These are phyloP conservation scores for Quercus engelmannii DNA, from an alignment of 306 rosid species.

Conservation along the genomic window DNA sequence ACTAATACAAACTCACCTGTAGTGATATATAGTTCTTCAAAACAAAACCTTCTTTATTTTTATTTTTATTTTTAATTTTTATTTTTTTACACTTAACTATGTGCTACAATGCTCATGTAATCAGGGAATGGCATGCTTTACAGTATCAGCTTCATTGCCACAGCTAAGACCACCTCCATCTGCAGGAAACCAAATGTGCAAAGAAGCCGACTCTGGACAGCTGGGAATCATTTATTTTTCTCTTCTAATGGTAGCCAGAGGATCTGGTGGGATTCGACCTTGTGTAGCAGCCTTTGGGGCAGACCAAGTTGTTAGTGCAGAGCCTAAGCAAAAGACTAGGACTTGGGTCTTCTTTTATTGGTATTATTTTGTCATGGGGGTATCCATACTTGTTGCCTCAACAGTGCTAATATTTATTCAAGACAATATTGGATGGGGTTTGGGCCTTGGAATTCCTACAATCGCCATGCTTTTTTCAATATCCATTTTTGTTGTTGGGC, in stretches of 20 bases:
- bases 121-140: conserved; percentile 63
- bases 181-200: conserved; percentile 42
- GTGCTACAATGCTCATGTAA: not conserved
- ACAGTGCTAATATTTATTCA: conserved; percentile 82
- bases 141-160: conserved; percentile 71
- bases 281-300: conserved; percentile 93
- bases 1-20: no score
- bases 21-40: no score
- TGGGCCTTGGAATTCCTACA: conserved; percentile 79
- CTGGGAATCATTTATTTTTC: conserved; percentile 51
- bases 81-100: no score
- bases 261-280: conserved; percentile 95
- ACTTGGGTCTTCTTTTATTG: conserved; percentile 86
- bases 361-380: conserved; percentile 87
- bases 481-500: conserved; percentile 49
- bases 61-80: no score
- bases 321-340: conserved; percentile 52
- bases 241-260: conserved; percentile 54
- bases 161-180: conserved; percentile 73
- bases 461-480: conserved; percentile 77
- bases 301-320: conserved; percentile 69
- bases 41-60: no score
- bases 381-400: conserved; percentile 62
- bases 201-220: conserved; percentile 57
- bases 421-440: conserved; percentile 88